Evolutionary conservation across 768 basidiomycete species (phyloP).

Genomic region (Amanita pseudoporphyria): DNA sequence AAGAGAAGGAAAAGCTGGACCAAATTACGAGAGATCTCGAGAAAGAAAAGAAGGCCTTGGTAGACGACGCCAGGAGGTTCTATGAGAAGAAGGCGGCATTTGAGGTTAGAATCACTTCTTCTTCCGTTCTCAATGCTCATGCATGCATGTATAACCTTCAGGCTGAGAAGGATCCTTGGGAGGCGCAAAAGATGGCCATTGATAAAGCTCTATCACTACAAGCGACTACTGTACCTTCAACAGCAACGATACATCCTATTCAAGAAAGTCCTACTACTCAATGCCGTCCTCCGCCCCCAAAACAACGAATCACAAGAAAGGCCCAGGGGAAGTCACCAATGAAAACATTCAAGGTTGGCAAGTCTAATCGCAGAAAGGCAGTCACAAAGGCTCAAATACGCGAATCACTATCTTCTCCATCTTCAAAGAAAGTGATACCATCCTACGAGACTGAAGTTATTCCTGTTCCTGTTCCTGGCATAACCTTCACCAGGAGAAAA

Average conservation of each 20-base stretch:
- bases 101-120: slow-evolving; percentile 38
- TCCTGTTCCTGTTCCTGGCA: slow-evolving; percentile 22
- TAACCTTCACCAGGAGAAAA: slow-evolving; percentile 10
- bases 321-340: slow-evolving; percentile 22
- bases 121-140: not conserved
- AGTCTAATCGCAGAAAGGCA: slow-evolving; percentile 35
- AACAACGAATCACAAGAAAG: slow-evolving; percentile 10
- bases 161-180: slow-evolving; percentile 72
- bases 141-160: slow-evolving; percentile 27
- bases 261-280: slow-evolving; percentile 4
- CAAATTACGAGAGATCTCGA: slow-evolving; percentile 48
- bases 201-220: not conserved
- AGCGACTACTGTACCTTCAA: not conserved
- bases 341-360: slow-evolving; percentile 34
- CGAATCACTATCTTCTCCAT: slow-evolving; percentile 21
- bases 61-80: slow-evolving; percentile 51
- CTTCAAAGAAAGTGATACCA: slow-evolving; percentile 24
- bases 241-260: not conserved
- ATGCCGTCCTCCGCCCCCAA: slow-evolving; percentile 16
- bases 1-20: slow-evolving; percentile 40
- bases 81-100: slow-evolving; percentile 55
- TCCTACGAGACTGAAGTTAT: slow-evolving; percentile 34
- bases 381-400: slow-evolving; percentile 1
- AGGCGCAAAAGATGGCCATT: slow-evolving; percentile 41
- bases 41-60: slow-evolving; percentile 53